Conservation (phyloP, 306 rosid species). For the Hippophae tibetana region DNA sequence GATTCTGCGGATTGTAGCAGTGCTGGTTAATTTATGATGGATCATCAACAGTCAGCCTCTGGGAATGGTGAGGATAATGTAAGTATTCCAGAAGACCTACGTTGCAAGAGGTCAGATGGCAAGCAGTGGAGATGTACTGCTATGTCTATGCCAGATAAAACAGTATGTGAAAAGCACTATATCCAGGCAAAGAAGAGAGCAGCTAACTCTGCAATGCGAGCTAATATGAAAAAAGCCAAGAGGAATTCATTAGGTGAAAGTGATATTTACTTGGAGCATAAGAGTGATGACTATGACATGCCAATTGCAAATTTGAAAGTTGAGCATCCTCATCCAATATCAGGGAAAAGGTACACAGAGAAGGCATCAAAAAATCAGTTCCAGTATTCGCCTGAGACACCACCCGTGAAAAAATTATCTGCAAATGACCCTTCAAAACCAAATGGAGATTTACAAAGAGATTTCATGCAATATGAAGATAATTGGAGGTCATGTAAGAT, state of each 20-base stretch:
- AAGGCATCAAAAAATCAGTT: slow-evolving; percentile 57
- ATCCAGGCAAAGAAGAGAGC: slow-evolving; percentile 97
- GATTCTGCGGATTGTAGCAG: too few species aligned
- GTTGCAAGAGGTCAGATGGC: slow-evolving; percentile 96
- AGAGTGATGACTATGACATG: slow-evolving; percentile 63
- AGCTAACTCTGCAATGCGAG: slow-evolving; percentile 94
- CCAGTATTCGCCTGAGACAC: slow-evolving; percentile 45
- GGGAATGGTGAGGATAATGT: slow-evolving; percentile 59
- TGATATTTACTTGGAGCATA: slow-evolving; percentile 54
- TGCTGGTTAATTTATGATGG: slow-evolving; percentile 27
- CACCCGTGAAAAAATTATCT: slow-evolving; percentile 27
- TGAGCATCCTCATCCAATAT: slow-evolving; percentile 19
- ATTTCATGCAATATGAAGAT: slow-evolving; percentile 40
- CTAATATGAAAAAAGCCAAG: slow-evolving; percentile 82
- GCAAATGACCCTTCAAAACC: slow-evolving; percentile 17
- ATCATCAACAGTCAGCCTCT: slow-evolving; percentile 35
- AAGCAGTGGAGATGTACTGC: slow-evolving; percentile 99
- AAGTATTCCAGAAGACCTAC: slow-evolving; percentile 87
- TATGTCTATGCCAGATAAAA: slow-evolving; percentile 95
- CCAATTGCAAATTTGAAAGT: slow-evolving; percentile 33
- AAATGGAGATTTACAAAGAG: slow-evolving; percentile 37
- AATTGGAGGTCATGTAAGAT: slow-evolving; percentile 48
- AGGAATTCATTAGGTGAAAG: slow-evolving; percentile 56
- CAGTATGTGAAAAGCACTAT: slow-evolving; percentile 96
- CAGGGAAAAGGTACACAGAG: slow-evolving; percentile 45